phyloP scores from a whole-genome alignment of 1,284 basidiomycete species.

The Schizophyllum commune region DNA sequence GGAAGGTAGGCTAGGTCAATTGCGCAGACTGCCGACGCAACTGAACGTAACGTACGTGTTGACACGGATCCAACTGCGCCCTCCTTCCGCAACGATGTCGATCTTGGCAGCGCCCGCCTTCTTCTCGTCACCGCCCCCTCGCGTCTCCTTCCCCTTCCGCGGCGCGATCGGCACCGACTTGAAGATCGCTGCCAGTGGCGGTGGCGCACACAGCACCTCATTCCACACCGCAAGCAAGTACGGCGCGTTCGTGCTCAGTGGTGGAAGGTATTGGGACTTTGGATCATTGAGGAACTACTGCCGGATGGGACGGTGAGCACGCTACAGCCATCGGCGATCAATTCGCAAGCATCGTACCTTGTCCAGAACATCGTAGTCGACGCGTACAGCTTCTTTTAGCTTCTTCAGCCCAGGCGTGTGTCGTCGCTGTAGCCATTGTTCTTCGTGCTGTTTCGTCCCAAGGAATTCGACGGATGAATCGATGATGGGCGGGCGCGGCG shows the following conservation, averaged over 20 bases:
- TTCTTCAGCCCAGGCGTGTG: constrained; percentile 45
- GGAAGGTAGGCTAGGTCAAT: neutral
- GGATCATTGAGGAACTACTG: constrained; percentile 58
- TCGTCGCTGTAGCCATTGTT: constrained; percentile 36
- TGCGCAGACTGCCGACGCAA: neutral
- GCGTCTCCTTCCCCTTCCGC: constrained; percentile 7
- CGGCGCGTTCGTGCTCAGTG: constrained; percentile 65
- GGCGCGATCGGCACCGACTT: constrained; percentile 33
- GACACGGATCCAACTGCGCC: constrained; percentile 69
- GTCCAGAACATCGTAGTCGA: constrained; percentile 43
- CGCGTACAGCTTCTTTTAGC: constrained; percentile 37
- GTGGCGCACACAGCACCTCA: constrained; percentile 53
- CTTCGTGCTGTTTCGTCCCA: constrained; percentile 23
- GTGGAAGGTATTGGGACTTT: constrained; percentile 30
- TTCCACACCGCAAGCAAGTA: constrained; percentile 75
- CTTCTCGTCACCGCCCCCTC: constrained; percentile 16
- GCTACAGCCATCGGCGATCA: constrained; percentile 2
- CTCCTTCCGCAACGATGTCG: constrained; percentile 71
- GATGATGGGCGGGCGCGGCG: constrained; percentile 42
- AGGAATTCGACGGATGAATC: constrained; percentile 41
- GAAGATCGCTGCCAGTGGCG: constrained; percentile 53
- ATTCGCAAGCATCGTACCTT: constrained; percentile 31
- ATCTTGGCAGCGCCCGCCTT: constrained; percentile 55
- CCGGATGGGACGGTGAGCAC: constrained; percentile 15
- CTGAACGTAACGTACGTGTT: constrained; percentile 61